phyloP scores from a whole-genome alignment of 345 rosid species.

The Eucalyptus marginata region DNA sequence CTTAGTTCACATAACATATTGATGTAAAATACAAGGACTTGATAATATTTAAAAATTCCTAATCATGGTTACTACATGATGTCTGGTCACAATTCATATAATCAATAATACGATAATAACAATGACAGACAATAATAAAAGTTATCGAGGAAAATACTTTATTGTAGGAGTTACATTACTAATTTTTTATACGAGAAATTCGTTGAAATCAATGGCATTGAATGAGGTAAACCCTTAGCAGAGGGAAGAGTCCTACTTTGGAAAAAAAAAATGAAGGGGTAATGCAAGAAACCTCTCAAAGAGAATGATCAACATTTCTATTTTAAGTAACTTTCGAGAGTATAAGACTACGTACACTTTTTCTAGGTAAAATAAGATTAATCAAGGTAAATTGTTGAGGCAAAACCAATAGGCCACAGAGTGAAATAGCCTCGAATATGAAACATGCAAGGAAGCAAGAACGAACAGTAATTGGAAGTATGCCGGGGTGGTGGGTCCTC shows the following conservation, averaged over 20 bases:
- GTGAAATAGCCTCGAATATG: not conserved
- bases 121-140: not conserved
- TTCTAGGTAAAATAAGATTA: not conserved
- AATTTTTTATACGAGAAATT: not conserved
- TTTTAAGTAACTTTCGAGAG: no score
- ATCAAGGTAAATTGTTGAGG: not conserved
- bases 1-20: not conserved
- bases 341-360: no score
- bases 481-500: no score
- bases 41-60: not conserved
- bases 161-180: not conserved
- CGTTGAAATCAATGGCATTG: not conserved
- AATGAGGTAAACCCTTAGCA: rapidly evolving
- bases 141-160: not conserved
- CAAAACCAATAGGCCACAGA: not conserved
- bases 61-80: not conserved
- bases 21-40: not conserved
- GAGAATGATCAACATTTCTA: no score
- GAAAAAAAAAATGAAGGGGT: not conserved
- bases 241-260: not conserved
- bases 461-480: not conserved
- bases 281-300: no score
- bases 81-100: not conserved
- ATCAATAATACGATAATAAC: not conserved
- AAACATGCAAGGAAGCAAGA: not conserved